A percentile compares a stretch with the other conserved stretches of the same genome.
phyloP scores from a whole-genome alignment of 2,329 filamentous ascomycete genomes.

The Colletotrichum camelliae region DNA sequence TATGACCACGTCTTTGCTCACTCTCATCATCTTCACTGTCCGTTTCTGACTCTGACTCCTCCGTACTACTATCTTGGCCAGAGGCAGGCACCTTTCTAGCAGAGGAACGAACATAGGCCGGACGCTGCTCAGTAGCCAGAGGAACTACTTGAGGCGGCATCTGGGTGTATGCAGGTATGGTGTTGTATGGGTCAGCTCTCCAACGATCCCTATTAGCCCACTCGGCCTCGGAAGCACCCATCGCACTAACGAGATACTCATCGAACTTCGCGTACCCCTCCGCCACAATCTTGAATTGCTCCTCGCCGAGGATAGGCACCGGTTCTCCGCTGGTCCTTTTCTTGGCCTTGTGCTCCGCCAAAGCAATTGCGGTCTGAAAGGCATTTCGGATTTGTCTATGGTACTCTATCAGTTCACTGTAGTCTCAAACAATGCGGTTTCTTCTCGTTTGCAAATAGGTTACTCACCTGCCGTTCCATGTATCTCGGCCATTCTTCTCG shows the following conservation, averaged over 20 bases:
- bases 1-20: not conserved
- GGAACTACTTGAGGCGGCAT: not conserved
- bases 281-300: not conserved
- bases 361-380: conserved; percentile 27
- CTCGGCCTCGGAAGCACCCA: not conserved
- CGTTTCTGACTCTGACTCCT: not conserved
- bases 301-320: not conserved
- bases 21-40: not conserved
- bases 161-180: not conserved
- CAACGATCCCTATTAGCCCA: not conserved
- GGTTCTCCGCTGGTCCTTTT: not conserved
- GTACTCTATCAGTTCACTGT: not conserved
- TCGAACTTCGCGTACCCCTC: not conserved
- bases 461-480: conserved; percentile 25
- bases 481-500: not conserved
- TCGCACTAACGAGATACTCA: not conserved
- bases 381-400: conserved; percentile 29
- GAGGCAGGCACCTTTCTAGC: not conserved
- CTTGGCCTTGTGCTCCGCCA: conserved; percentile 17
- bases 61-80: not conserved
- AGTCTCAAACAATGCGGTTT: rapidly evolving
- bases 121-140: not conserved
- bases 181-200: not conserved
- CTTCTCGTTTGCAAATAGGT: not conserved
- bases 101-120: not conserved